Evolutionary conservation across 1,284 basidiomycete genomes (phyloP), one percentile per base, ranked within the genome.

Genomic region (Cryptococcus deneoformans): DNA sequence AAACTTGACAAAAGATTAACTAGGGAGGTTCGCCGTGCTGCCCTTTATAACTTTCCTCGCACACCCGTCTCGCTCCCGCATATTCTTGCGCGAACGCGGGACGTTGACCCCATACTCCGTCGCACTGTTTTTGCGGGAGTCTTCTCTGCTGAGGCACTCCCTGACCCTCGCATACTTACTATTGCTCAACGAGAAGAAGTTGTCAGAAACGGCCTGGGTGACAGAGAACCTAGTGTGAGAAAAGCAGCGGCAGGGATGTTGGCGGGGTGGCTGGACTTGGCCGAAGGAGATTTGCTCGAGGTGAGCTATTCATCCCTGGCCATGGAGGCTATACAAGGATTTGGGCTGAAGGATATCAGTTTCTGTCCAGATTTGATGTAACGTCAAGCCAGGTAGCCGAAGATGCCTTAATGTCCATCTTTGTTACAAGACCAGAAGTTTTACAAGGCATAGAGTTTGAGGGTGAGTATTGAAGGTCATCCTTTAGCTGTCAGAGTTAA

Each of bases 1-100:
- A 42, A 56, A 38, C 16, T n/a, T 20, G 11, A 12, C 9, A 38
- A 46, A 46, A 37, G 34, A 7, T 14, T n/a, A 29, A 29, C 29
- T 69, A 94, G 91, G 2, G 94, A 98, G 67, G 94, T 96, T 7
- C 90, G 95, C 11, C 86, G 92, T 24, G 89, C 91, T 0, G 87
- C 89, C 0, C 82, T 99, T 0, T 81, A 92, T 61, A 89, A 92
- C 66, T 80, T 94, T 1, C 87, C 89, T 1, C 79, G 88, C 14
- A 82, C 83, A 1, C 79, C 81, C 1, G 72, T 77, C 0, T 87
- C 87, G 0, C 79, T 96, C 0, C 82, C 86, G 1, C 74, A 82
- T 7, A 82, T 98, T 49, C 83, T 99, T 42, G 83, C 85, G 5
- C 85, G 94, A 16, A 88, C 90, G 0, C 86, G 92, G 58, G 95